Conservation (phyloP, 129 eudicot species). For the Lactuca sativa region DNA sequence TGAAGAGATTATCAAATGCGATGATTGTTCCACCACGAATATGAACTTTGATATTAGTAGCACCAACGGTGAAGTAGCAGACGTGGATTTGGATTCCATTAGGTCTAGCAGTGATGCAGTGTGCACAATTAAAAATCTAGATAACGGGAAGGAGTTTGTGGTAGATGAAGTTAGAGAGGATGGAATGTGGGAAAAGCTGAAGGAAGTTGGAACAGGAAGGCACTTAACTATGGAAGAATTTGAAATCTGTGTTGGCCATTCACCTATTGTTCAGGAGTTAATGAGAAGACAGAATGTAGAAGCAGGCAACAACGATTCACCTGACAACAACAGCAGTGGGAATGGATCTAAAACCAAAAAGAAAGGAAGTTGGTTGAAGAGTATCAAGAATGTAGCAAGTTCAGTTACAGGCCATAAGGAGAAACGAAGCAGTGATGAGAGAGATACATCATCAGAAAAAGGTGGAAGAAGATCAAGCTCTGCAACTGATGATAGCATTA, state of each 20-base stretch:
- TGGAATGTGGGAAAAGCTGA: constrained; percentile 68
- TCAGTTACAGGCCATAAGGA: constrained; percentile 70
- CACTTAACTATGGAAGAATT: constrained; percentile 77
- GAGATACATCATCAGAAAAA: constrained; percentile 88
- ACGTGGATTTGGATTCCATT: constrained; percentile 8
- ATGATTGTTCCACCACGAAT: constrained; percentile 22
- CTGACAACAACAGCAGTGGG: constrained; percentile 32
- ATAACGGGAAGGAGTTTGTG: constrained; percentile 78
- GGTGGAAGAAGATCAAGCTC: constrained; percentile 95
- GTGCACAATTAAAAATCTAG: constrained; percentile 63
- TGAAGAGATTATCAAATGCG: constrained; percentile 30
- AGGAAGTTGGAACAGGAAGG: constrained; percentile 75
- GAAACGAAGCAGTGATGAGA: constrained; percentile 79
- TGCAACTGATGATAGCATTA: constrained; percentile 75
- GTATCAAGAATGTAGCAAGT: constrained; percentile 70
- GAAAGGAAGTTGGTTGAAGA: constrained; percentile 76
- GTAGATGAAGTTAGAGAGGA: constrained; percentile 76
- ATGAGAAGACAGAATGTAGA: constrained; percentile 91
- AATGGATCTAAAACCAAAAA: constrained; percentile 56
- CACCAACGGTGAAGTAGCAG: constrained; percentile 15
- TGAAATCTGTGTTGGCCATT: constrained; percentile 69
- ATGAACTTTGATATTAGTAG: constrained; percentile 15
- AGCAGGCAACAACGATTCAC: constrained; percentile 41
- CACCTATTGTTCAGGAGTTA: constrained; percentile 75
- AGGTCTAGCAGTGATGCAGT: constrained; percentile 20